Conservation (phyloP, 2,329 filamentous ascomycete species). For the Phyllosticta citriasiana region DNA sequence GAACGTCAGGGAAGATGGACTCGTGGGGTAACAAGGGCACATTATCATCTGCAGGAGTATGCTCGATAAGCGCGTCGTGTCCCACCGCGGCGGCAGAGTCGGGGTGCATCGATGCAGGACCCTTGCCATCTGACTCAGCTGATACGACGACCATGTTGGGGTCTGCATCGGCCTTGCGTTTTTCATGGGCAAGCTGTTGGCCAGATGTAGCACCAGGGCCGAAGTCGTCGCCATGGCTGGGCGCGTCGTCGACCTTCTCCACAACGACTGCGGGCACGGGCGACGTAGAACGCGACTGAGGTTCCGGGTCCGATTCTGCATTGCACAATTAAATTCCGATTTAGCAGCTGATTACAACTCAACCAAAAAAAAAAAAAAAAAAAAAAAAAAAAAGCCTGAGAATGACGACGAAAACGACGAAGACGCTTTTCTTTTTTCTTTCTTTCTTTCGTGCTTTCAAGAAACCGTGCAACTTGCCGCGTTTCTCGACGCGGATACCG, state of each 20-base stretch:
- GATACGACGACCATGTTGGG: conserved; percentile 23
- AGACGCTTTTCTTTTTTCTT: background rate
- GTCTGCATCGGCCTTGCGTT: conserved; percentile 23
- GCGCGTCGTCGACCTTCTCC: conserved; percentile 26
- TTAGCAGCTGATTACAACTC: background rate
- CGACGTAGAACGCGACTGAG: background rate
- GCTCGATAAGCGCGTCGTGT: background rate
- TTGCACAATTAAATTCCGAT: background rate
- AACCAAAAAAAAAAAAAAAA: background rate
- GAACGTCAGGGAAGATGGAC: conserved; percentile 12
- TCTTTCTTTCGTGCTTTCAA: background rate
- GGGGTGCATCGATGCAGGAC: background rate
- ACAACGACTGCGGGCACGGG: conserved; percentile 21
- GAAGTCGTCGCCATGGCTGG: conserved; percentile 28
- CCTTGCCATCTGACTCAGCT: conserved; percentile 12
- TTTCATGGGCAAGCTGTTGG: conserved; percentile 26
- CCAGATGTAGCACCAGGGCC: conserved; percentile 21
- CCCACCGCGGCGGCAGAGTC: background rate
- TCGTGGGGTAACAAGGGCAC: conserved; percentile 27
- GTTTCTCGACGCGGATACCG: background rate
- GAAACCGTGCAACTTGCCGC: background rate
- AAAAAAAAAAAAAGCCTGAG: background rate
- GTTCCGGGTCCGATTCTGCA: background rate
- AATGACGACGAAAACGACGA: background rate
- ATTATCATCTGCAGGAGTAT: conserved; percentile 15